Evolutionary conservation across 495 filamentous ascomycete genomes (phyloP).

Genomic region (Margaritispora aquatica): DNA sequence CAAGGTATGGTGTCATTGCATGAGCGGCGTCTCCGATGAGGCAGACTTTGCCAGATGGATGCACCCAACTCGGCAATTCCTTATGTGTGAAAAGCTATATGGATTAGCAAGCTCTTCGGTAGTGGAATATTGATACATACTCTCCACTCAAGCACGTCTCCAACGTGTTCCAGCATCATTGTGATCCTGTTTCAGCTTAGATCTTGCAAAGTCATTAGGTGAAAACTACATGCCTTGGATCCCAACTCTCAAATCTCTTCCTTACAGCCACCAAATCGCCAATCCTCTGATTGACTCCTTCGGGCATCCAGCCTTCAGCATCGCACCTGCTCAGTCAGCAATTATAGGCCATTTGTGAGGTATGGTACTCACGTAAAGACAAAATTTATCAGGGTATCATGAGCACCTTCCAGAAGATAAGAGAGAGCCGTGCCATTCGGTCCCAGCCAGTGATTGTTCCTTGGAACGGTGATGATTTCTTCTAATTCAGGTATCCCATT

Average conservation of each 20-base stretch:
- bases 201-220: background rate
- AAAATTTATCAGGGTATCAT: constrained; percentile 52
- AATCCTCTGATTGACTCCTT: constrained; percentile 11
- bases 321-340: constrained; percentile 27
- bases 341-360: constrained; percentile 45
- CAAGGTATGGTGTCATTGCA: constrained; percentile 59
- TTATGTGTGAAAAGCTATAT: constrained; percentile 50
- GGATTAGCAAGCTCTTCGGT: constrained; percentile 48
- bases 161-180: constrained; percentile 16
- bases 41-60: constrained; percentile 46
- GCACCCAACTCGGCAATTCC: constrained; percentile 49
- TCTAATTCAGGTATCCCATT: constrained; percentile 39
- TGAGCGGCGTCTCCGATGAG: constrained; percentile 65
- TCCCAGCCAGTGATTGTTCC: constrained; percentile 63
- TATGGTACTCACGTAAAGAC: constrained; percentile 55
- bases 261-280: constrained; percentile 62
- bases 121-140: constrained; percentile 30
- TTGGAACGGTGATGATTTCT: constrained; percentile 43
- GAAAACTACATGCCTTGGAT: constrained; percentile 34
- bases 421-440: constrained; percentile 57
- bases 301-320: constrained; percentile 15
- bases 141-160: constrained; percentile 17
- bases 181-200: constrained; percentile 9
- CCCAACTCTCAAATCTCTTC: constrained; percentile 52
- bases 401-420: constrained; percentile 53